phyloP scores from a whole-genome alignment of 1,139 yeast genomes.

The Yamadazyma taylorii region DNA sequence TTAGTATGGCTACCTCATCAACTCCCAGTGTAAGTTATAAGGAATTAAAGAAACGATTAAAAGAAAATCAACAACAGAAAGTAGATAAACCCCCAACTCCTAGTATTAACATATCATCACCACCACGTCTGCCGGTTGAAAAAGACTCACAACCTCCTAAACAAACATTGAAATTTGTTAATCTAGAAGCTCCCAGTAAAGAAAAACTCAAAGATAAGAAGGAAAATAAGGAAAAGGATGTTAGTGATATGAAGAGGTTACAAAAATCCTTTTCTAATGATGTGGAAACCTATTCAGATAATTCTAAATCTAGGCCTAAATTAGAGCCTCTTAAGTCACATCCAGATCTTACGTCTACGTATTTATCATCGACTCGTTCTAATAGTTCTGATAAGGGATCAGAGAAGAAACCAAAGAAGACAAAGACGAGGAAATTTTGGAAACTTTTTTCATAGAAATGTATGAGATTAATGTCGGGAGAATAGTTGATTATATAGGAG shows the following conservation, averaged over 20 bases:
- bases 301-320: conserved; percentile 27
- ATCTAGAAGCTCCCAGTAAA: conserved; percentile 20
- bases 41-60: conserved; percentile 35
- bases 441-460: conserved; percentile 27
- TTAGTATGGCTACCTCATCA: conserved; percentile 7
- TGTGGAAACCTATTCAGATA: conserved; percentile 14
- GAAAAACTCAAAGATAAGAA: conserved; percentile 9
- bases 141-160: conserved; percentile 16
- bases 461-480: no score
- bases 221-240: conserved; percentile 7
- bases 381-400: conserved; percentile 11
- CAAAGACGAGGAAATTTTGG: conserved; percentile 35
- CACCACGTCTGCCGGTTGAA: conserved; percentile 10
- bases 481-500: no score
- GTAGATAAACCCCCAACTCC: conserved; percentile 8
- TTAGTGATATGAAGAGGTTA: conserved; percentile 14
- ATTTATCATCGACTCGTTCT: conserved; percentile 4
- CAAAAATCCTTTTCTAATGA: conserved; percentile 34
- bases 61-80: conserved; percentile 10
- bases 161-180: conserved; percentile 28
- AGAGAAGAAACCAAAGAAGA: conserved; percentile 24
- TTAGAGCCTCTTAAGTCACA: conserved; percentile 42
- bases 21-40: conserved; percentile 32
- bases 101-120: conserved; percentile 11
- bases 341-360: conserved; percentile 30